Evolutionary conservation across 2,329 filamentous ascomycete species (phyloP).

Genomic region (Basipetospora sp.): DNA sequence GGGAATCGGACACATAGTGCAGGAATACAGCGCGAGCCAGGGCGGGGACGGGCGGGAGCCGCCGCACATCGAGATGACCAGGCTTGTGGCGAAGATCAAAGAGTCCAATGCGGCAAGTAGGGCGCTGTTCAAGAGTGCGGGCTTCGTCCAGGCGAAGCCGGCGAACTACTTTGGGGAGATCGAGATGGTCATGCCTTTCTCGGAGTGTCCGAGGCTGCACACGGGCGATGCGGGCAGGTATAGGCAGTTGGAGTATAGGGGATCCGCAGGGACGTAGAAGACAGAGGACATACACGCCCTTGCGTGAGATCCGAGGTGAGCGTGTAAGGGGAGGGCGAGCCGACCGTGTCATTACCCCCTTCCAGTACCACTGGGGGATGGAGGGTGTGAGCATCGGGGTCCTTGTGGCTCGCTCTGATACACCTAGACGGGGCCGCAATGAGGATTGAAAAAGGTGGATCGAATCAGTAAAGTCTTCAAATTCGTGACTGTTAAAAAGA

Average conservation of each 20-base stretch:
- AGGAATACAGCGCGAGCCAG: slow-evolving; percentile 22
- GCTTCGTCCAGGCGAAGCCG: slow-evolving; percentile 34
- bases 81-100: slow-evolving; percentile 45
- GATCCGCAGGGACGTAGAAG: not conserved
- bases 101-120: slow-evolving; percentile 38
- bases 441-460: no score
- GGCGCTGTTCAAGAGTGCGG: slow-evolving; percentile 34
- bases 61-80: slow-evolving; percentile 20
- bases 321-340: no score
- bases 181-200: slow-evolving; percentile 28
- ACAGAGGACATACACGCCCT: no score
- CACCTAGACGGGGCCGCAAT: no score
- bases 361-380: no score
- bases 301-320: no score
- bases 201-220: slow-evolving; percentile 6
- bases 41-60: not conserved
- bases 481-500: no score
- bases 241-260: slow-evolving; percentile 5
- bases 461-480: no score
- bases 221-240: slow-evolving; percentile 1
- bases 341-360: no score
- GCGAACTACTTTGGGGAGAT: slow-evolving; percentile 48
- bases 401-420: no score
- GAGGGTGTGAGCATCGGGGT: no score
- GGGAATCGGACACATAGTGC: slow-evolving; percentile 39